A percentile compares a stretch with the other conserved stretches of the same genome.
These are phyloP conservation scores for Zanthoxylum bungeanum DNA, from an alignment of 345 rosid genomes.

Conservation along the genomic window DNA sequence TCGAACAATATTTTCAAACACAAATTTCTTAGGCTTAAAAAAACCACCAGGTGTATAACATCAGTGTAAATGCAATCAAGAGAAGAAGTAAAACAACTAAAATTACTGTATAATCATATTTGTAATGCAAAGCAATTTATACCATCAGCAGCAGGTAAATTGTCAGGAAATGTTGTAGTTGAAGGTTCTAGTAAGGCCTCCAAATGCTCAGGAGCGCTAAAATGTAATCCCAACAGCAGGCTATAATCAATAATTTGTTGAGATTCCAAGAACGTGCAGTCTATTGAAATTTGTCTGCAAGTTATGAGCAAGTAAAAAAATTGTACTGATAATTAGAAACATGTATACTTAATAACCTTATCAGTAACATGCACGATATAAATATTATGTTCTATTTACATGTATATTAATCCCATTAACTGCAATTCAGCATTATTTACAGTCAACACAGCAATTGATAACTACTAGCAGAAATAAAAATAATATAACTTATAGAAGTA, in stretches of 20 bases:
- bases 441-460: neutral
- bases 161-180: constrained; percentile 23
- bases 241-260: constrained; percentile 61
- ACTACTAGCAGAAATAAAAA: neutral
- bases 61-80: neutral
- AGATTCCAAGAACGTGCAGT: constrained; percentile 56
- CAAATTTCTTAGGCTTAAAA: neutral
- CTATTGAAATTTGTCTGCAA: constrained; percentile 53
- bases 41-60: neutral
- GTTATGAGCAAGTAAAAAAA: constrained; percentile 2
- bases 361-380: neutral
- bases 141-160: constrained; percentile 36
- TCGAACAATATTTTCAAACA: neutral
- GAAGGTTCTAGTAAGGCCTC: constrained; percentile 38
- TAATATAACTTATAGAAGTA: neutral
- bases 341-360: neutral
- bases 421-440: neutral
- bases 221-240: constrained; percentile 60
- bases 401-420: neutral
- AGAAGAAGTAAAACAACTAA: neutral
- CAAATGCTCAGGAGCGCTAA: constrained; percentile 61
- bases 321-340: constrained; percentile 1
- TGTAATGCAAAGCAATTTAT: constrained; percentile 5
- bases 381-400: neutral
- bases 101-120: neutral